Conservation (phyloP, 371 early-diverging fungal species). For the Actinomortierella wolfii region DNA sequence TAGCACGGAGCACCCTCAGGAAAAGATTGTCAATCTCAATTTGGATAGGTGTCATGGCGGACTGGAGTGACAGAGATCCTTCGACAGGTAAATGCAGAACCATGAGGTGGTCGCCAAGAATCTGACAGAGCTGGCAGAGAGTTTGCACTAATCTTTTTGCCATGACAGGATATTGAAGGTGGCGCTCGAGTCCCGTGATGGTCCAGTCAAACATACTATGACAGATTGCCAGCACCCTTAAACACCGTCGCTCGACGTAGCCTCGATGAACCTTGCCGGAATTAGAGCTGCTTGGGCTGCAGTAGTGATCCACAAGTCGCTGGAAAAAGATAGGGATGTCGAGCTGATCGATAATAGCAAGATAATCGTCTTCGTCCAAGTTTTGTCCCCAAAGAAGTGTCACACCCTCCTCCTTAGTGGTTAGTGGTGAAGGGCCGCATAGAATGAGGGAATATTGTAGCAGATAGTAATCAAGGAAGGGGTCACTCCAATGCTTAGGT, state of each 20-base stretch:
- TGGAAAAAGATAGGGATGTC: slow-evolving; percentile 51
- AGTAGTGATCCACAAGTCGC: slow-evolving; percentile 28
- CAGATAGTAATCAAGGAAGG: slow-evolving; percentile 30
- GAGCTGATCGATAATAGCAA: slow-evolving; percentile 63
- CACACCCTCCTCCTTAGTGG: slow-evolving; percentile 7
- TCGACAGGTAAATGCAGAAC: slow-evolving; percentile 3
- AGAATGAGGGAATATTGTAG: slow-evolving; percentile 40
- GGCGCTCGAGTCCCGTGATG: slow-evolving; percentile 15
- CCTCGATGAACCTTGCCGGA: slow-evolving; percentile 19
- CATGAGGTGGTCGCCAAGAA: slow-evolving; percentile 31
- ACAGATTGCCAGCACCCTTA: slow-evolving; percentile 25
- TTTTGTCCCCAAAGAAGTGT: slow-evolving; percentile 18
- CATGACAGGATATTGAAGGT: slow-evolving; percentile 13
- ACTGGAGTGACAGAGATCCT: too few species aligned
- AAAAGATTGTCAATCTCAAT: slow-evolving; percentile 17
- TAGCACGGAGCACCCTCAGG: slow-evolving; percentile 17
- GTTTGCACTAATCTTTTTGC: slow-evolving; percentile 53
- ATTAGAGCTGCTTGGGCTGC: background rate
- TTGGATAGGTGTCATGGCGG: slow-evolving; percentile 8
- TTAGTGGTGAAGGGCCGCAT: slow-evolving; percentile 20
- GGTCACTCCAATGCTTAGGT: slow-evolving; percentile 44
- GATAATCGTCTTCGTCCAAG: slow-evolving; percentile 67
- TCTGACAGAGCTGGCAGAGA: slow-evolving; percentile 48
- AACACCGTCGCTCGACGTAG: slow-evolving; percentile 24
- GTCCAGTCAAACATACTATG: slow-evolving; percentile 23